phyloP scores from a whole-genome alignment of 805 yeast genomes.

The Kregervanrija delftensis region DNA sequence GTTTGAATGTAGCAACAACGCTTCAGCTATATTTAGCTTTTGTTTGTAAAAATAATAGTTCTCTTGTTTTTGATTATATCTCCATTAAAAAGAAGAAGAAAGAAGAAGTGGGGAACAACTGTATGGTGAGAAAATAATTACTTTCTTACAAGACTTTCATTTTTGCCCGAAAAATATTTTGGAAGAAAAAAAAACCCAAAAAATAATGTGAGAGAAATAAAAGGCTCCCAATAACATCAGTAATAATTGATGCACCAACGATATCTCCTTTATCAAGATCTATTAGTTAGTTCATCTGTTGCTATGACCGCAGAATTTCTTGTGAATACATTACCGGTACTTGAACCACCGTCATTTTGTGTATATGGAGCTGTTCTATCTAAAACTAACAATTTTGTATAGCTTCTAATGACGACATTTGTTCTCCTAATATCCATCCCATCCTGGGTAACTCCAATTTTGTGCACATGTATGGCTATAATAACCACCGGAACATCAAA shows the following conservation, averaged over 20 bases:
- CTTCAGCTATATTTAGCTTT: no score
- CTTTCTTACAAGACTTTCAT: no score
- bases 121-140: no score
- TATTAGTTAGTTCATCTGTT: conserved; percentile 33
- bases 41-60: no score
- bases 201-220: no score
- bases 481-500: conserved; percentile 63
- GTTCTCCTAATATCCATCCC: conserved; percentile 72
- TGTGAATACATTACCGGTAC: conserved; percentile 54
- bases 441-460: conserved; percentile 51
- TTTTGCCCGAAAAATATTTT: no score
- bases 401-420: conserved; percentile 65
- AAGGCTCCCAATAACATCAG: conserved; percentile 54
- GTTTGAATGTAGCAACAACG: no score
- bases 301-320: conserved; percentile 44
- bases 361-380: conserved; percentile 49
- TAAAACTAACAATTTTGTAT: conserved; percentile 42
- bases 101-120: no score
- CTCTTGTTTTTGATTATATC: no score
- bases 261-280: conserved; percentile 38
- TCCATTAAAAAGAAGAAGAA: no score
- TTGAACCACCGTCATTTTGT: conserved; percentile 21
- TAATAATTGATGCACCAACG: conserved; percentile 68
- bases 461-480: conserved; percentile 75
- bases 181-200: no score